phyloP scores from a whole-genome alignment of 305 asterid species.

The Fraxinus dipetala region DNA sequence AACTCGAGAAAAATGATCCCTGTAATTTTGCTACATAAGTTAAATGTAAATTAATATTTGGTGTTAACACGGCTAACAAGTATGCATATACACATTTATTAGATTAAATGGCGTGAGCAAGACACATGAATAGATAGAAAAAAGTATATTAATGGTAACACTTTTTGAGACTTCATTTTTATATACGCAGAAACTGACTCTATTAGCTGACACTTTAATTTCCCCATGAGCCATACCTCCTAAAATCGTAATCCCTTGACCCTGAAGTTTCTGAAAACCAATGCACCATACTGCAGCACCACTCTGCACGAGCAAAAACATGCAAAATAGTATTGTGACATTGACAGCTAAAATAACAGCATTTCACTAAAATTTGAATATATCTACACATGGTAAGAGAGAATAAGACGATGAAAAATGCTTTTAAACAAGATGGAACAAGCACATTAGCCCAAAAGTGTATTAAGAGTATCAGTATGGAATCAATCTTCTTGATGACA shows the following conservation, averaged over 20 bases:
- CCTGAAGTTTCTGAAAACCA: slow-evolving; percentile 47
- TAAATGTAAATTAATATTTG: background rate
- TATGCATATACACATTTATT: background rate
- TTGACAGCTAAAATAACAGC: background rate
- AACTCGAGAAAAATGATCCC: background rate
- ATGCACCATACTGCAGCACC: slow-evolving; percentile 56
- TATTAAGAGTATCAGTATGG: background rate
- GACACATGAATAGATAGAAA: background rate
- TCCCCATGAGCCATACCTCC: slow-evolving; percentile 38
- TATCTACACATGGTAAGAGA: background rate
- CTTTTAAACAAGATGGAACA: background rate
- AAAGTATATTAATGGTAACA: background rate
- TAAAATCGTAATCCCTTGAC: slow-evolving; percentile 49
- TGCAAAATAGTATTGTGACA: background rate
- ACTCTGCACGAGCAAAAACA: slow-evolving; percentile 27
- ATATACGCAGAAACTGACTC: background rate
- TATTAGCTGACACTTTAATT: background rate
- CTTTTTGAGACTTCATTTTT: background rate
- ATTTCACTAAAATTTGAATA: background rate
- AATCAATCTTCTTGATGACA: background rate
- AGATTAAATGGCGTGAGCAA: background rate
- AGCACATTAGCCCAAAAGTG: background rate
- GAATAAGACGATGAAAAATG: background rate
- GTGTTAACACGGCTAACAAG: background rate
- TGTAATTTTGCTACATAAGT: background rate